Percentiles rank a stretch among this genome's conserved stretches.
Conservation (phyloP, 2,329 filamentous ascomycete species). For the Aspergillus piperis region DNA sequence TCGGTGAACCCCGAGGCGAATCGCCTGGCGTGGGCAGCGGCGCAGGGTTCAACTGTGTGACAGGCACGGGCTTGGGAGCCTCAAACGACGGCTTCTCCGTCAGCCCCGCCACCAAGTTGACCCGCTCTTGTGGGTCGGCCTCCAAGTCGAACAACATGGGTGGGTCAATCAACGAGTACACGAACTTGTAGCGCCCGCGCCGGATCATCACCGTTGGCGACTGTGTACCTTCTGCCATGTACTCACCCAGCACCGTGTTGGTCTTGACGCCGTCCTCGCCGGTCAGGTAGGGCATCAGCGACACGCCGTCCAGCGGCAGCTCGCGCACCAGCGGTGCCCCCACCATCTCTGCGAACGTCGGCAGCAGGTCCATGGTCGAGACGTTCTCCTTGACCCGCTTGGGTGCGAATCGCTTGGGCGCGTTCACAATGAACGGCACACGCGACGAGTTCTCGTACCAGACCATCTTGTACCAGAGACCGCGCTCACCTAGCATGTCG, state of each 20-base stretch:
- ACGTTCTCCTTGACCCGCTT: slow-evolving; percentile 81
- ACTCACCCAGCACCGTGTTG: slow-evolving; percentile 91
- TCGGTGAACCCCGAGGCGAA: slow-evolving; percentile 32
- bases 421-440: slow-evolving; percentile 82
- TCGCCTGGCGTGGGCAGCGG: slow-evolving; percentile 36
- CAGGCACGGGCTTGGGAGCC: slow-evolving; percentile 34
- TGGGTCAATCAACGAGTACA: slow-evolving; percentile 79
- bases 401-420: slow-evolving; percentile 72
- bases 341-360: slow-evolving; percentile 81
- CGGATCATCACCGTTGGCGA: slow-evolving; percentile 93
- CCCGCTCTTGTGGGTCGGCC: slow-evolving; percentile 73
- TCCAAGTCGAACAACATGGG: slow-evolving; percentile 81
- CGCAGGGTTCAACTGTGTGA: slow-evolving; percentile 17
- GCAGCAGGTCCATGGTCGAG: slow-evolving; percentile 85
- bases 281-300: slow-evolving; percentile 73
- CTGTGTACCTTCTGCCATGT: slow-evolving; percentile 89
- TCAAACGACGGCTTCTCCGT: slow-evolving; percentile 42
- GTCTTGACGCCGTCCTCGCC: slow-evolving; percentile 58
- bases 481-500: slow-evolving; percentile 92
- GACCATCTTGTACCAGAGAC: slow-evolving; percentile 95
- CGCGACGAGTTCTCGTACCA: slow-evolving; percentile 92
- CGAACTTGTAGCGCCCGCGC: slow-evolving; percentile 85
- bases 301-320: slow-evolving; percentile 83
- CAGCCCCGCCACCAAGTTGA: slow-evolving; percentile 60
- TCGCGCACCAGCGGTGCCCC: slow-evolving; percentile 68